These are phyloP conservation scores for Paramarasmius palmivorus DNA, from an alignment of 1,284 basidiomycete species.

Conservation along the genomic window DNA sequence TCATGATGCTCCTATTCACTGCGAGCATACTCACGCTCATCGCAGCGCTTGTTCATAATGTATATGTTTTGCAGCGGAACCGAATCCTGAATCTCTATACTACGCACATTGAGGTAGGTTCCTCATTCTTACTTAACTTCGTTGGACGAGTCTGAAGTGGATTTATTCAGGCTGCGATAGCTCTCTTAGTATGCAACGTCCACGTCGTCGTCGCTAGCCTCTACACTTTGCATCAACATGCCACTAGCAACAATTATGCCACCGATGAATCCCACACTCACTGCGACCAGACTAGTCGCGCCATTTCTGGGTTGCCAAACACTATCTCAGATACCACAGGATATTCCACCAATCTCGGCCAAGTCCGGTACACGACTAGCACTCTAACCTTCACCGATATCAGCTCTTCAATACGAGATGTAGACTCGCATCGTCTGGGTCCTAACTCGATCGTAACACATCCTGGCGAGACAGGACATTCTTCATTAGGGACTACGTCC, in stretches of 20 bases:
- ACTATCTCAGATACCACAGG: too few relatives aligned
- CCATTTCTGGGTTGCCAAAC: too few relatives aligned
- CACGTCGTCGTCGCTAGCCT: neutral
- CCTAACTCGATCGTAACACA: too few relatives aligned
- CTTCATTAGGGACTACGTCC: too few relatives aligned
- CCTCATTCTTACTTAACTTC: neutral
- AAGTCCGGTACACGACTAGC: too few relatives aligned
- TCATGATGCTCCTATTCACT: neutral
- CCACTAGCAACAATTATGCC: neutral
- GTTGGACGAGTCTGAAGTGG: neutral
- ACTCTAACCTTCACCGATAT: too few relatives aligned
- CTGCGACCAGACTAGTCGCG: too few relatives aligned
- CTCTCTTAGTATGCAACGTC: conserved; percentile 1
- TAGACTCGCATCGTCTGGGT: too few relatives aligned
- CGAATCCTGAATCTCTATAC: neutral
- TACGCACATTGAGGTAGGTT: neutral
- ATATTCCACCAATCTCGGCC: too few relatives aligned
- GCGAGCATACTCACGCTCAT: neutral
- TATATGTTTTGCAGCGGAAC: neutral
- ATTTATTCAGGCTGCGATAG: neutral
- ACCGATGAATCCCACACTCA: neutral
- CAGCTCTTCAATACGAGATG: too few relatives aligned
- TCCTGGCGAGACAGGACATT: too few relatives aligned
- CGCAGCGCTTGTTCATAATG: neutral
- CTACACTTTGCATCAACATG: neutral